Conservation (phyloP, 805 yeast genomes). For the Sungouiella thailandica region DNA sequence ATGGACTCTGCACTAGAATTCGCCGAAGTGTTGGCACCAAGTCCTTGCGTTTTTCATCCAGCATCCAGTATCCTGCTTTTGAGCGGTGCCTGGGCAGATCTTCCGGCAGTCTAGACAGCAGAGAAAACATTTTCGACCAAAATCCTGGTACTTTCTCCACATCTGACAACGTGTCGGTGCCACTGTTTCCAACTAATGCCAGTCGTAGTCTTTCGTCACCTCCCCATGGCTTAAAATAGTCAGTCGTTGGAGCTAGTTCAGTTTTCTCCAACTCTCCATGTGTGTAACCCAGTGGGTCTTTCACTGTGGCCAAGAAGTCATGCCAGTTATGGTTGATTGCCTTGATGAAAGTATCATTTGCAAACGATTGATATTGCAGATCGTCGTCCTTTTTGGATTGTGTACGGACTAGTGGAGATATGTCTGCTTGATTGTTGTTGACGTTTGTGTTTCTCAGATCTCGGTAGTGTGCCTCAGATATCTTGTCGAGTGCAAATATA, state of each 20-base stretch:
- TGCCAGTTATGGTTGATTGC: slow-evolving; percentile 47
- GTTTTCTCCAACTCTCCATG: slow-evolving; percentile 23
- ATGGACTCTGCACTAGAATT: slow-evolving; percentile 67
- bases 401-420: slow-evolving; percentile 5
- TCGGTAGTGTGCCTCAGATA: slow-evolving; percentile 39
- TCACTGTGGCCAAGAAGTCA: slow-evolving; percentile 43
- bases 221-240: slow-evolving; percentile 54
- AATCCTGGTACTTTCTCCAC: slow-evolving; percentile 15
- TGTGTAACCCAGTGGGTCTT: slow-evolving; percentile 38
- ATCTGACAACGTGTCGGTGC: slow-evolving; percentile 27
- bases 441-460: slow-evolving; percentile 33
- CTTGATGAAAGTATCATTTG: slow-evolving; percentile 34
- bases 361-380: slow-evolving; percentile 30
- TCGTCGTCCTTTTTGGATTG: slow-evolving; percentile 16
- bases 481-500: slow-evolving; percentile 58
- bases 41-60: slow-evolving; percentile 54
- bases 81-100: slow-evolving; percentile 37
- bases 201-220: slow-evolving; percentile 61
- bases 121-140: slow-evolving; percentile 9
- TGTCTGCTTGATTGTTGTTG: slow-evolving; percentile 16
- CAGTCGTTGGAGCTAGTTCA: slow-evolving; percentile 31
- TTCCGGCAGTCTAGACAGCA: slow-evolving; percentile 6
- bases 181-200: slow-evolving; percentile 40
- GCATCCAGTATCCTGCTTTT: slow-evolving; percentile 66
- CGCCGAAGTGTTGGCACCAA: slow-evolving; percentile 59